Conservation (phyloP, 495 filamentous ascomycete genomes). For the Daldinia caldariorum region DNA sequence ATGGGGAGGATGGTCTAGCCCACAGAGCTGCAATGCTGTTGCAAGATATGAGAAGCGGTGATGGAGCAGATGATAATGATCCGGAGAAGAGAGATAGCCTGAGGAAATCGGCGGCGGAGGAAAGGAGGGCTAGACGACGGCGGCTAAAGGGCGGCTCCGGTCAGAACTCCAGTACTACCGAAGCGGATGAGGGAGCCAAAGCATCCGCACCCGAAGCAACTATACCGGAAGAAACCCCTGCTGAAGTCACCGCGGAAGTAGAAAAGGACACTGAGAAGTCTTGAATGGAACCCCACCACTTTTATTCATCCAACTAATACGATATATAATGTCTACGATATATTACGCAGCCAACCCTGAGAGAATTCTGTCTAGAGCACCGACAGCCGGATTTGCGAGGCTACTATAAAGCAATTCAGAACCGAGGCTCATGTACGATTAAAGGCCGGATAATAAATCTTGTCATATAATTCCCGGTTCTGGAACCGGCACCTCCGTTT, state of each 20-base stretch:
- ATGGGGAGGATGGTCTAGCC: conserved; percentile 78
- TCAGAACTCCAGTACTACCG: conserved; percentile 21
- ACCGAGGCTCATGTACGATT: not conserved
- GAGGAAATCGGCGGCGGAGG: conserved; percentile 58
- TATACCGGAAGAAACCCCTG: conserved; percentile 35
- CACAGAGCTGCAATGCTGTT: conserved; percentile 84
- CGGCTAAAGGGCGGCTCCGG: conserved; percentile 43
- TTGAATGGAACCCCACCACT: conserved; percentile 6
- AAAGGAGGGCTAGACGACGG: conserved; percentile 47
- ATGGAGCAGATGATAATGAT: conserved; percentile 65
- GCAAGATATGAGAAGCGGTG: conserved; percentile 76
- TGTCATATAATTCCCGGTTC: conserved; percentile 28
- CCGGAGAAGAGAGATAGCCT: conserved; percentile 67
- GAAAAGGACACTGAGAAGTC: conserved; percentile 16
- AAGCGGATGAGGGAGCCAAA: conserved; percentile 37
- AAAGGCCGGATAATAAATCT: not conserved
- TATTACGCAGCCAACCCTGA: conserved; percentile 13
- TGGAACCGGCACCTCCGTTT: not conserved
- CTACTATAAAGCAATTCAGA: conserved; percentile 4
- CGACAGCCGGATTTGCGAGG: conserved; percentile 3
- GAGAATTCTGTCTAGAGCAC: conserved; percentile 15
- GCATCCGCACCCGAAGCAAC: conserved; percentile 38
- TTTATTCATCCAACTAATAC: conserved; percentile 25
- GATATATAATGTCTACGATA: conserved; percentile 43
- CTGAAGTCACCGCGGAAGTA: conserved; percentile 25